Evolutionary conservation across 306 rosid genomes (phyloP), one percentile per base, ranked within the genome.

Genomic region (Geum urbanum): DNA sequence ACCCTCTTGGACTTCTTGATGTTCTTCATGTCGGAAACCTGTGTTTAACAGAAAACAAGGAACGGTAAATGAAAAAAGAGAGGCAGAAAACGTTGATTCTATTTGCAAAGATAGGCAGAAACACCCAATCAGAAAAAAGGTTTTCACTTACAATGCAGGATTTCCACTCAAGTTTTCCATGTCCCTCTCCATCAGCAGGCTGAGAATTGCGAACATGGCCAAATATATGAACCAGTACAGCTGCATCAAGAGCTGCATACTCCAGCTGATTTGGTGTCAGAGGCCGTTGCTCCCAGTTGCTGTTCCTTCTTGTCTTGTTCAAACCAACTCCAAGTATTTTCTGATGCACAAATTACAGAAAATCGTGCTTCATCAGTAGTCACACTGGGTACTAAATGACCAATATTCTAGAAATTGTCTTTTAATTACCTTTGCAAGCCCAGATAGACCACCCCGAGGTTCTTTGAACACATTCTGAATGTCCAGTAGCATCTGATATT

Each of bases 161-260:
- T 78, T 94, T 91, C 97, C 95, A 86, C 76, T 86, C 86, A 9
- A 69, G 58, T 68, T 82, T 82, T 55, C 74, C 88, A 49, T 69
- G 52, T 40, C 65, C 82, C 63, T 79, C 88, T 5, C 66, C 48
- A 47, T 55, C 74, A 37, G 81, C 71, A 37, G 80, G 72, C 73
- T 64, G 91, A 68, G 88, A 84, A 56, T 85, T 69, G 2, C 88
- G 83, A 48, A 94, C 76, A 19, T 87, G 97, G 68, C 74, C 79
- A 82, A 95, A 95, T 67, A 95, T 87, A 83, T 77, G 99, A 85
- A 91, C 63, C 7, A 95, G 91, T 37, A 91, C 95, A 51, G 78
- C 91, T 76, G 99, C 99, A 77, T 91, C 99, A 66, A 95, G 84
- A 44, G 99, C 97, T 55, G 99, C 99, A 75, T 95, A 91, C 78